Evolutionary conservation across 148 eudicot genomes (phyloP), one percentile per base, ranked within the genome.

Genomic region (Amaranthus cruentus): DNA sequence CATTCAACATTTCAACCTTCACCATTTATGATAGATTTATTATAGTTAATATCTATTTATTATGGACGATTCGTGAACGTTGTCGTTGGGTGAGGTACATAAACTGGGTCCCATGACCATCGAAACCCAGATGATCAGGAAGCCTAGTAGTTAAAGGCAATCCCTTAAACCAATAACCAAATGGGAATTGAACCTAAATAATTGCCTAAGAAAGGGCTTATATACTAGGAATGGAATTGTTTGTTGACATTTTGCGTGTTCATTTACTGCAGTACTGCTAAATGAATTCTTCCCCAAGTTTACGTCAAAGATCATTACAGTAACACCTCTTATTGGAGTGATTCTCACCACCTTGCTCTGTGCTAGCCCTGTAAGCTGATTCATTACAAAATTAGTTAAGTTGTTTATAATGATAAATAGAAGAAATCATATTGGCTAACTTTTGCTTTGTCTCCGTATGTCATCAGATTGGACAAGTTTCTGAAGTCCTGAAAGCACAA

Each of bases 241-340:
- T 28, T 28, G 38, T 28, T 28, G 38, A 28, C 38, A 28, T 28
- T 28, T 28, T 28, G 2, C 38, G 38, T 28, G 38, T 28, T 28
- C 38, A 60, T 75, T 52, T 77, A 44, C 55, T 64, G 87, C 88
- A 96, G 99, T 96, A 62, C 76, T 96, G 70, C 54, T 84, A 8
- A 96, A 96, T 69, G 99, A 96, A 81, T 90, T 83, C 75, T 92
- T 96, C 83, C 99, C 99, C 75, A 85, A 96, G 77, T 92, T 96
- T 81, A 96, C 99, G n/a, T 69, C 96, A 68, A 96, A 96, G 83
- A 90, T 96, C 72, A 74, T 90, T 72, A 86, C 99, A 14, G 81
- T 96, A 47, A 90, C 96, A 48, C 99, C 99, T 73, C 81, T 96
- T 74, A 87, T 96, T 43, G 99, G 99, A 76, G 99, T 96, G 78